A percentile compares a stretch with the other conserved stretches of the same genome.
Conservation (phyloP, 2,329 filamentous ascomycete genomes). For the Microdochium bolleyi region DNA sequence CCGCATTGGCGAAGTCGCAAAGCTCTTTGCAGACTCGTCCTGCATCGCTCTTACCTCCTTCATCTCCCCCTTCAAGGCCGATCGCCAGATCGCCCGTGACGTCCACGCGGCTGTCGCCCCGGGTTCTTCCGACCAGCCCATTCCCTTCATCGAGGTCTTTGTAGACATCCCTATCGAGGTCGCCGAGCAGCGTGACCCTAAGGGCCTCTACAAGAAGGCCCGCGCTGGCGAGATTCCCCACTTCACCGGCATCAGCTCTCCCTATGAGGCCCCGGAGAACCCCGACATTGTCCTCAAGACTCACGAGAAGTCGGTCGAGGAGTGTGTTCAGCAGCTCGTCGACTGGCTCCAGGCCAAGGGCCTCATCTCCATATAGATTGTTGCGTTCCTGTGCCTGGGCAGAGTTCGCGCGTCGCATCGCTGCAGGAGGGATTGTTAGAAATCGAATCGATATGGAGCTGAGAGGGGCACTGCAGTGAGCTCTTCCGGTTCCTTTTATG, state of each 20-base stretch:
- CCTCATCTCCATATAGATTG: conserved; percentile 30
- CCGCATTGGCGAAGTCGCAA: conserved; percentile 91
- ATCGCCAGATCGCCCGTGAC: conserved; percentile 73
- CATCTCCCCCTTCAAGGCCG: conserved; percentile 88
- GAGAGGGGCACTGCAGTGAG: too few species aligned
- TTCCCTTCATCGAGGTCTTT: conserved; percentile 90
- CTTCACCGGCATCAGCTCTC: conserved; percentile 91
- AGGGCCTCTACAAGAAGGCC: conserved; percentile 97
- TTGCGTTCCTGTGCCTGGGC: conserved; percentile 2
- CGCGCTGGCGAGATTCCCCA: conserved; percentile 90
- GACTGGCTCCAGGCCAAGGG: conserved; percentile 68
- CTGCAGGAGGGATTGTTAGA: too few species aligned
- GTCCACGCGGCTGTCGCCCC: conserved; percentile 60
- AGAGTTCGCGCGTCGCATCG: too few species aligned
- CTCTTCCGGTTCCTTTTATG: too few species aligned
- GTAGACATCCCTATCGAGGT: conserved; percentile 88
- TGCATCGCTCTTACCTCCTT: conserved; percentile 90
- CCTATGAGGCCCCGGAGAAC: conserved; percentile 82
- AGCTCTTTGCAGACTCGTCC: conserved; percentile 87
- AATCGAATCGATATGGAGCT: too few species aligned
- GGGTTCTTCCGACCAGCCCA: conserved; percentile 52
- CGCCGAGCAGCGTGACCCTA: conserved; percentile 91
- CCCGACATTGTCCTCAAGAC: conserved; percentile 85
- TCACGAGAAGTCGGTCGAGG: conserved; percentile 75
- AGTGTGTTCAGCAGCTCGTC: conserved; percentile 79